A percentile compares a stretch with the other conserved stretches of the same genome.
These are phyloP conservation scores for Chalciporus chontae DNA, from an alignment of 768 basidiomycete species.

Conservation along the genomic window DNA sequence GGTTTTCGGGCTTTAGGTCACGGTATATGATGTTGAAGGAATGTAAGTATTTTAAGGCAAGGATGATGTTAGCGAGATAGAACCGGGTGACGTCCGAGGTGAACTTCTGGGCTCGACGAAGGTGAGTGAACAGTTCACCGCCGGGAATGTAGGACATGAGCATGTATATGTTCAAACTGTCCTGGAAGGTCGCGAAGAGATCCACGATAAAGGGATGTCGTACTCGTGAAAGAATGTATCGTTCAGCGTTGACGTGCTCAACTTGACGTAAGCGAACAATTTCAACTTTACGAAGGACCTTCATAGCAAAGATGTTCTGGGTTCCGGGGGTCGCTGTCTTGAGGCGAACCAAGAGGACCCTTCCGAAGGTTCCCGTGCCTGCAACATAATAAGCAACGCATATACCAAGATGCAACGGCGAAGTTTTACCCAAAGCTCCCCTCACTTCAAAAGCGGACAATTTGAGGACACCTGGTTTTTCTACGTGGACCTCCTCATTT, in stretches of 20 bases:
- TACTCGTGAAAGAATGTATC: slow-evolving; percentile 87
- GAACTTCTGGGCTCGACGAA: slow-evolving; percentile 91
- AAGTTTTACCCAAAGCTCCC: slow-evolving; percentile 62
- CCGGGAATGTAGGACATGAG: slow-evolving; percentile 94
- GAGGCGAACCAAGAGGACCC: slow-evolving; percentile 86
- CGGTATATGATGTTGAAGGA: slow-evolving; percentile 98
- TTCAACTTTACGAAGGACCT: slow-evolving; percentile 82
- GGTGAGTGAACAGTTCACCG: slow-evolving; percentile 95
- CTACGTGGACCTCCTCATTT: slow-evolving; percentile 65
- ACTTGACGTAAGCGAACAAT: slow-evolving; percentile 90
- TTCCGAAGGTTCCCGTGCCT: slow-evolving; percentile 97
- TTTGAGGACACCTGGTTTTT: slow-evolving; percentile 51
- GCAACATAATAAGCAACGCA: slow-evolving; percentile 3
- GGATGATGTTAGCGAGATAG: slow-evolving; percentile 93
- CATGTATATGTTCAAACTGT: slow-evolving; percentile 97
- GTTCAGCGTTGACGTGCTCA: slow-evolving; percentile 96
- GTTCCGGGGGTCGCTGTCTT: slow-evolving; percentile 44
- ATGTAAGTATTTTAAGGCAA: slow-evolving; percentile 93
- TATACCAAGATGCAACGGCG: slow-evolving; percentile 3
- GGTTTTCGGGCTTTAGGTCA: slow-evolving; percentile 97
- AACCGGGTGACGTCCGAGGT: slow-evolving; percentile 97
- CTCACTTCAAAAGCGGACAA: slow-evolving; percentile 80
- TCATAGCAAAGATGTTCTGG: slow-evolving; percentile 73
- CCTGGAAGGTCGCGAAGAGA: slow-evolving; percentile 92
- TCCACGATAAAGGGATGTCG: slow-evolving; percentile 97